Base-by-base conservation (phyloP, 2,329 filamentous ascomycete genomes). In the Alternaria atra region DNA sequence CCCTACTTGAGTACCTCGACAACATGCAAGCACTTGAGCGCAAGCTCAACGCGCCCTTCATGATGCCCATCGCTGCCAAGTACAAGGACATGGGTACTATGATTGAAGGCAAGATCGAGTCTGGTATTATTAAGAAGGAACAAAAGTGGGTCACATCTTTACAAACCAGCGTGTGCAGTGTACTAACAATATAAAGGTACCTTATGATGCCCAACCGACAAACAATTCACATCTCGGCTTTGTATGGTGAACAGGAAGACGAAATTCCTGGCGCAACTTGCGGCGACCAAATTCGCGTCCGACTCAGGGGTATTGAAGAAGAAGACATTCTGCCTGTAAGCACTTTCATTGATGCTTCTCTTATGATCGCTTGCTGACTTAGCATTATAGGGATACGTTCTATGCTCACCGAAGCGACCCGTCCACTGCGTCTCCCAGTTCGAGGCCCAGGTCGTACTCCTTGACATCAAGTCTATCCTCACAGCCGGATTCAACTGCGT, bases 71-170 rank as follows among this genome's bases (percentile, higher is more conserved):
- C 67, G 92, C 91, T 66, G 93, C 92, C 80, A 99, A 99, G 83
- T 99, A 98, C 84, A 89, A 91, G 72, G 96, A 99, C 78, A 90
- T 99, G 86, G 95, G 95, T 73, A 99, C 95, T 64, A 93, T 99
- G 87, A 88, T 97, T 42, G 96, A 99, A 83, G 95, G 95, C 69
- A 97, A 97, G 85, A 91, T 99, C 67, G 95, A 99, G 81, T 91
- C 94, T 17, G 94, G 70, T 39, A 53, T 61, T 35, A 61, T 61
- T 30, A 61, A 61, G 30, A 61, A 61, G 34, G 58, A 61, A 15
- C 55, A 61, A 39, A 61, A 61, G 58, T 58, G 34, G 40, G 57
- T 51, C 13, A 17, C 2, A 1, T 39, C 13, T 13, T 8, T 2
- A 6, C 1, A 23, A n/a, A 9, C 6, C 12, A 10, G 25, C 20